Percentiles rank a stretch among this genome's conserved stretches.
Conservation (phyloP, 441 rosid genomes). For the Pelargonium citronellum region DNA sequence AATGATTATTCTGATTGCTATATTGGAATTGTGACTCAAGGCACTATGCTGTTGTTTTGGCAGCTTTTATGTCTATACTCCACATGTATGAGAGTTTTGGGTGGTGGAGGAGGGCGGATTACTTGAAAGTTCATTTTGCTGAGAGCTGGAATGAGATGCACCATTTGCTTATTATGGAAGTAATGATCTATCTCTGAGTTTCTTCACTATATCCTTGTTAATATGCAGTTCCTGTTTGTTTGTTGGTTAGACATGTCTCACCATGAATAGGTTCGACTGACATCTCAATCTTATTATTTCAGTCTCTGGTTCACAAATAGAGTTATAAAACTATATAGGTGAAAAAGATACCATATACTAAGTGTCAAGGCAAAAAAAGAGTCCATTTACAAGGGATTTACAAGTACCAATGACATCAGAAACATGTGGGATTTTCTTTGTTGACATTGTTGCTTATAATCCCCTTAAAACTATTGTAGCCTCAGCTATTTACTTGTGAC, state of each 20-base stretch:
- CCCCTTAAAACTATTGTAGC: background rate
- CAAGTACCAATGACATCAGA: no score
- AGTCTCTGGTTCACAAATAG: no score
- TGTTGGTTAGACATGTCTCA: background rate
- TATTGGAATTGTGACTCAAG: background rate
- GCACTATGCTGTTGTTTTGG: slow-evolving; percentile 14
- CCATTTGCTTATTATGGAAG: slow-evolving; percentile 94
- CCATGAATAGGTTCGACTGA: background rate
- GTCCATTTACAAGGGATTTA: no score
- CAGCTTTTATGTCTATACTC: slow-evolving; percentile 91
- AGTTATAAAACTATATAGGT: no score
- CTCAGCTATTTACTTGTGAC: background rate
- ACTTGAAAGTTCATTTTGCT: slow-evolving; percentile 90
- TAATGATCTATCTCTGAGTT: slow-evolving; percentile 27
- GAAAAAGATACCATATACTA: no score
- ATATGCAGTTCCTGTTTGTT: background rate
- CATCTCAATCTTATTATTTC: background rate
- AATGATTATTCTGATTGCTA: background rate
- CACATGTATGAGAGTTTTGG: slow-evolving; percentile 98
- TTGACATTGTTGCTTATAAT: no score
- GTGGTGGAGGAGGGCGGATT: slow-evolving; percentile 98
- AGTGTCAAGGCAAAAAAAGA: no score
- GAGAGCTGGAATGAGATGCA: slow-evolving; percentile 99
- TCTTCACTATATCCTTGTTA: slow-evolving; percentile 3
- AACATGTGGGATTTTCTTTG: no score